Conservation (phyloP, 192 early-diverging fungal species). For the Fimicolochytrium jonesii region DNA sequence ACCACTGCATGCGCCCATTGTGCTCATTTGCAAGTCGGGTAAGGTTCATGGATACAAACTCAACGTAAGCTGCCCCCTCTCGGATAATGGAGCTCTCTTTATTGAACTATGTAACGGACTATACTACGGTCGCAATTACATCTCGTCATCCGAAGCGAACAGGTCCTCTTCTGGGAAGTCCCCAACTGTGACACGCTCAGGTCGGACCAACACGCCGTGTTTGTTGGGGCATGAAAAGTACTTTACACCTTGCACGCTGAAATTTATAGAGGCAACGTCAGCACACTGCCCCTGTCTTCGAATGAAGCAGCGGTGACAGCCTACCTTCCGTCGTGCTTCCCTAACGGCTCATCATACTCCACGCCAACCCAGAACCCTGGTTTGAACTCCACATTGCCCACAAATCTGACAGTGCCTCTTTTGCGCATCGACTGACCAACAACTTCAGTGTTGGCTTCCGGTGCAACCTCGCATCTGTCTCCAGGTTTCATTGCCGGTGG, state of each 20-base stretch:
- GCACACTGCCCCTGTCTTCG: background rate
- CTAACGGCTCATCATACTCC: slow-evolving; percentile 93
- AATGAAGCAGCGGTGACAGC: background rate
- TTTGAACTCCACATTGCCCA: slow-evolving; percentile 71
- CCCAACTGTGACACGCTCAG: slow-evolving; percentile 82
- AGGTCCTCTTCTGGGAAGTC: slow-evolving; percentile 91
- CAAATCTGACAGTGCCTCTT: slow-evolving; percentile 47
- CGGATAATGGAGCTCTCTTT: too few species aligned
- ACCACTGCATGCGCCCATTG: too few species aligned
- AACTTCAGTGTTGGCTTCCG: slow-evolving; percentile 51
- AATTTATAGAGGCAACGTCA: background rate
- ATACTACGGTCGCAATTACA: too few species aligned
- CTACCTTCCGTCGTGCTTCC: slow-evolving; percentile 86
- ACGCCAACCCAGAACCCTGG: slow-evolving; percentile 91
- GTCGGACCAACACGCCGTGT: slow-evolving; percentile 86
- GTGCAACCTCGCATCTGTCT: slow-evolving; percentile 76
- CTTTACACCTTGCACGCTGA: slow-evolving; percentile 60
- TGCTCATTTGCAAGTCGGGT: too few species aligned
- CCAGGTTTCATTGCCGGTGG: slow-evolving; percentile 71
- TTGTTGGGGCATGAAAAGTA: slow-evolving; percentile 76
- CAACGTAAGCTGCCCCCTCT: too few species aligned
- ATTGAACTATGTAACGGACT: too few species aligned
- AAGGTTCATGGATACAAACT: too few species aligned
- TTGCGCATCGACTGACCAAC: slow-evolving; percentile 38
- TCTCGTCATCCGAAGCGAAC: slow-evolving; percentile 62